Conservation (phyloP, 345 rosid genomes). For the Rhodamnia rubescens region DNA sequence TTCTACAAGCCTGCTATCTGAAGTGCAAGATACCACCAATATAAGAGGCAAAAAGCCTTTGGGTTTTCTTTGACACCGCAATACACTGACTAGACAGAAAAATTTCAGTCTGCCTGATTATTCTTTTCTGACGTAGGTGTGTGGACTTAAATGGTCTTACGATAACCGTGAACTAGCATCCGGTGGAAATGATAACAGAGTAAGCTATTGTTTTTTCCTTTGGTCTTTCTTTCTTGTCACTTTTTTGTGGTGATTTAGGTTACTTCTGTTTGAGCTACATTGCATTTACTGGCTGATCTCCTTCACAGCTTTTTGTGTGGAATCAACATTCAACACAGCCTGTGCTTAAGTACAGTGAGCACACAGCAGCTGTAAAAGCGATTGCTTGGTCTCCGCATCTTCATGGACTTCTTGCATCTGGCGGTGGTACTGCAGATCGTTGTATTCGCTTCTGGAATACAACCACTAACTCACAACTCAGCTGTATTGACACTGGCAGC, state of each 20-base stretch:
- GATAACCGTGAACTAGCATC: conserved; percentile 98
- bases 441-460: conserved; percentile 99
- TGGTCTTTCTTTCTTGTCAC: neutral
- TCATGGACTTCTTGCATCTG: conserved; percentile 96
- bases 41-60: neutral
- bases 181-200: conserved; percentile 96
- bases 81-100: neutral
- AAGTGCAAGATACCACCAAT: neutral
- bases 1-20: neutral
- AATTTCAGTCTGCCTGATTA: neutral
- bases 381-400: conserved; percentile 99
- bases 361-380: conserved; percentile 98
- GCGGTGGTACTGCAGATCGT: conserved; percentile 97
- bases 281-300: conserved; percentile 4
- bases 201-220: conserved; percentile 10
- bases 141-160: conserved; percentile 97
- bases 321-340: conserved; percentile 95
- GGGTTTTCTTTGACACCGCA: neutral
- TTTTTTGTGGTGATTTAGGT: neutral
- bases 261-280: neutral
- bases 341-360: conserved; percentile 78
- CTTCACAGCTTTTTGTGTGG: conserved; percentile 87
- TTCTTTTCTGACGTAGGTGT: conserved; percentile 38
- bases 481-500: conserved; percentile 90
- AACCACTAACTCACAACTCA: conserved; percentile 73